These are phyloP conservation scores for Pleurotus pulmonarius DNA, from an alignment of 768 basidiomycete genomes.

Conservation along the genomic window DNA sequence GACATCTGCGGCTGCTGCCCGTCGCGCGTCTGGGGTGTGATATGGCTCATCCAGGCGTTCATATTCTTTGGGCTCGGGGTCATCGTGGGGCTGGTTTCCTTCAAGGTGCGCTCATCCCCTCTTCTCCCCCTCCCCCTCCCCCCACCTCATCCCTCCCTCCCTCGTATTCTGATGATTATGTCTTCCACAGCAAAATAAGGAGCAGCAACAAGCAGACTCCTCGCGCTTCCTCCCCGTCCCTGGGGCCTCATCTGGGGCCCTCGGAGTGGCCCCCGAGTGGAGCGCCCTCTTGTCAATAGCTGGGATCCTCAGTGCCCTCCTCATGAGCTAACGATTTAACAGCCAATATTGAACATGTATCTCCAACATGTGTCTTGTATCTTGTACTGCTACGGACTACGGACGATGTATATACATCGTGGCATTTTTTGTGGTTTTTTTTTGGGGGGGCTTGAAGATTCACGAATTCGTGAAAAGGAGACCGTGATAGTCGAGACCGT, in stretches of 20 bases:
- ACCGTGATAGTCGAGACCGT: no score
- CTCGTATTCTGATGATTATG: no score
- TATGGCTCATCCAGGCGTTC: slow-evolving; percentile 79
- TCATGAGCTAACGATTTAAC: not conserved
- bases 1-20: slow-evolving; percentile 83
- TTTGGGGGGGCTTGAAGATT: no score
- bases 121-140: not conserved
- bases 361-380: not conserved
- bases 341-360: not conserved
- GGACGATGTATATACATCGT: not conserved
- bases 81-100: slow-evolving; percentile 73
- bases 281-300: not conserved
- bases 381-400: not conserved
- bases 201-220: slow-evolving; percentile 37
- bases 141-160: slow-evolving; percentile 44
- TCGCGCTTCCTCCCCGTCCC: slow-evolving; percentile 58
- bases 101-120: slow-evolving; percentile 58
- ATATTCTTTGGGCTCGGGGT: slow-evolving; percentile 73
- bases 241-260: slow-evolving; percentile 23
- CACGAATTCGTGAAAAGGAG: no score
- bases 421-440: no score
- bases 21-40: slow-evolving; percentile 84
- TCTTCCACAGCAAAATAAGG: slow-evolving; percentile 32
- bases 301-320: not conserved
- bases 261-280: not conserved